These are phyloP conservation scores for Globisporangium sylvaticum DNA, from an alignment of 352 stramenopile species.

Conservation along the genomic window DNA sequence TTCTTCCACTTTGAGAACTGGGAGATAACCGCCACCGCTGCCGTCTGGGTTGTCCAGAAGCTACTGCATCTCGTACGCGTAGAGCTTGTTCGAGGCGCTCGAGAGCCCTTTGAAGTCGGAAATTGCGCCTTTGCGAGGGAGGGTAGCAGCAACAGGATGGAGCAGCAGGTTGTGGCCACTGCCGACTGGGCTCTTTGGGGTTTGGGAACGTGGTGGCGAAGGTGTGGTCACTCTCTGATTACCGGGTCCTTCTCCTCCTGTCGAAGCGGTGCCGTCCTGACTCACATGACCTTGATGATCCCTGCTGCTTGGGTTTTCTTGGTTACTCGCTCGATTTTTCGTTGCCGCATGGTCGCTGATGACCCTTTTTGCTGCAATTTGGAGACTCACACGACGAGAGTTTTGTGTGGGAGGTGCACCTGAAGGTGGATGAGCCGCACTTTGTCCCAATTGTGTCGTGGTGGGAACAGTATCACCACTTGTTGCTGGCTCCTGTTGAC, in stretches of 20 bases:
- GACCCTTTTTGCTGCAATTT: conserved; percentile 34
- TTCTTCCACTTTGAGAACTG: conserved; percentile 42
- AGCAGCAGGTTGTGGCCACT: conserved; percentile 1
- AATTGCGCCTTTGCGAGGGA: conserved; percentile 27
- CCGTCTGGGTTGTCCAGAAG: conserved; percentile 9
- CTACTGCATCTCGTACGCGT: conserved; percentile 26
- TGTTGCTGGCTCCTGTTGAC: not conserved
- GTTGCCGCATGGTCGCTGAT: conserved; percentile 16
- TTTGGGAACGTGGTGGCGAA: not conserved
- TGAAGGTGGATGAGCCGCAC: not conserved
- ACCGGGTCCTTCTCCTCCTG: not conserved
- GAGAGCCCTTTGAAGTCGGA: conserved; percentile 30
- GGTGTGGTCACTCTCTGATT: not conserved
- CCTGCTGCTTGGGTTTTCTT: conserved; percentile 1
- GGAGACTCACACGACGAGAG: conserved; percentile 23
- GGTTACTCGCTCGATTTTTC: conserved; percentile 17
- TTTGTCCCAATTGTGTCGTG: not conserved
- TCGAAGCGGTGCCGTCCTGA: not conserved
- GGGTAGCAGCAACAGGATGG: not conserved
- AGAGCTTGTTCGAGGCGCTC: conserved; percentile 36
- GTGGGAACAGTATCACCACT: not conserved
- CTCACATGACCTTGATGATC: not conserved
- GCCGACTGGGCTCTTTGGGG: conserved; percentile 1
- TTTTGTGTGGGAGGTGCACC: not conserved
- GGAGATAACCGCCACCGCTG: conserved; percentile 9